Evolutionary conservation across 768 basidiomycete genomes (phyloP).

Genomic region (Chiua virens): DNA sequence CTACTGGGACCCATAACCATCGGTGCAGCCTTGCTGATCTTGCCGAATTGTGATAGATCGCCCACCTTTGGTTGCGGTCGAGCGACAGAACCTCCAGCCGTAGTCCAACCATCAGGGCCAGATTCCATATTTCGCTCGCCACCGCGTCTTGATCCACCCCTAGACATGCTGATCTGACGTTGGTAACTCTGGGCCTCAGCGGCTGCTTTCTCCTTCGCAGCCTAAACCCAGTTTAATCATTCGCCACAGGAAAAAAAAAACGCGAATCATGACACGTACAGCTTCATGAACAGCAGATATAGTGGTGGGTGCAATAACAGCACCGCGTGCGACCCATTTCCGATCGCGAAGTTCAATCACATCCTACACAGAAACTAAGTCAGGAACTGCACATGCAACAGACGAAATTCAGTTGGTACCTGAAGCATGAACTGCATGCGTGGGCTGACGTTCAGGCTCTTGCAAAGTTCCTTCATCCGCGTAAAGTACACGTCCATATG

Average conservation of each 20-base stretch:
- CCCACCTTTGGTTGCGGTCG: slow-evolving; percentile 76
- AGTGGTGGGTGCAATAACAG: slow-evolving; percentile 77
- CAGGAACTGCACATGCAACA: background rate
- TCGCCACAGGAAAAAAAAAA: background rate
- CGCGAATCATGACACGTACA: slow-evolving; percentile 47
- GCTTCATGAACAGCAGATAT: slow-evolving; percentile 86
- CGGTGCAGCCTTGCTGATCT: slow-evolving; percentile 69
- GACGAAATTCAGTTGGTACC: slow-evolving; percentile 47
- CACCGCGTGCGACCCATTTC: slow-evolving; percentile 75
- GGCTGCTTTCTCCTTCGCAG: slow-evolving; percentile 77
- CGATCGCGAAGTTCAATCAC: slow-evolving; percentile 84
- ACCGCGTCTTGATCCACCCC: slow-evolving; percentile 88
- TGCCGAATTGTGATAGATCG: slow-evolving; percentile 85
- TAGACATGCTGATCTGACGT: slow-evolving; percentile 76
- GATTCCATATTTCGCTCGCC: slow-evolving; percentile 63
- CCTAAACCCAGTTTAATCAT: slow-evolving; percentile 41
- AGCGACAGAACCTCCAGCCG: slow-evolving; percentile 50
- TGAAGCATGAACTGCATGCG: slow-evolving; percentile 96
- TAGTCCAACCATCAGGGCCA: slow-evolving; percentile 88
- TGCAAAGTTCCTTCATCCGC: slow-evolving; percentile 81
- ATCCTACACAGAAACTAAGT: slow-evolving; percentile 54
- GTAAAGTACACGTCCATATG: slow-evolving; percentile 94
- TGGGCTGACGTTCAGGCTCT: slow-evolving; percentile 71
- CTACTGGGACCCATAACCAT: slow-evolving; percentile 84
- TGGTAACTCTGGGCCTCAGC: slow-evolving; percentile 59